phyloP scores from a whole-genome alignment of 1,284 basidiomycete genomes.

The Apiotrichum porosum region DNA sequence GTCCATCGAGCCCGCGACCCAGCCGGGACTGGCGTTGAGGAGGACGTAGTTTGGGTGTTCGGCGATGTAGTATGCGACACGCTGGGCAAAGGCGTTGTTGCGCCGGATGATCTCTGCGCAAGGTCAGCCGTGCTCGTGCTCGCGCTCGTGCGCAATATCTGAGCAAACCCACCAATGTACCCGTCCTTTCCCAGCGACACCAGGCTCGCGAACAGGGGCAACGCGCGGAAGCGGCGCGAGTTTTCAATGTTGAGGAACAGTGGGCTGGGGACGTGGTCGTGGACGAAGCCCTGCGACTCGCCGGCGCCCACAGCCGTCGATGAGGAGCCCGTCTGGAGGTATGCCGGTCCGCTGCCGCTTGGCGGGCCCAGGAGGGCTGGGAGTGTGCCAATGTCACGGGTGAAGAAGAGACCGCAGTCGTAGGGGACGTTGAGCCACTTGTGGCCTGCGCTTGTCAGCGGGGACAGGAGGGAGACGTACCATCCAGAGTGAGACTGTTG shows the following conservation, averaged over 20 bases:
- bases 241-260: slow-evolving; percentile 52
- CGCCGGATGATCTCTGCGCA: slow-evolving; percentile 42
- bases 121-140: not conserved
- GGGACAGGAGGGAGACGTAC: slow-evolving; percentile 27
- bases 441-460: slow-evolving; percentile 35
- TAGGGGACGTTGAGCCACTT: slow-evolving; percentile 54
- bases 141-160: no score
- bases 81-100: slow-evolving; percentile 50
- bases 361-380: slow-evolving; percentile 48
- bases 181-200: slow-evolving; percentile 50
- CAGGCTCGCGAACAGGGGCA: slow-evolving; percentile 52
- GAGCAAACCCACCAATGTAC: slow-evolving; percentile 37
- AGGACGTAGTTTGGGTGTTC: slow-evolving; percentile 40
- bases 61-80: slow-evolving; percentile 43
- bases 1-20: not conserved
- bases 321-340: slow-evolving; percentile 31
- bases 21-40: slow-evolving; percentile 34
- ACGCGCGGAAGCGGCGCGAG: slow-evolving; percentile 52
- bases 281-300: not conserved
- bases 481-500: slow-evolving; percentile 52
- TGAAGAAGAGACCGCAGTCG: slow-evolving; percentile 54
- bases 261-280: slow-evolving; percentile 27
- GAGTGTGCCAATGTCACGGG: slow-evolving; percentile 35
- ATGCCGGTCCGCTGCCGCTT: slow-evolving; percentile 48
- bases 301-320: not conserved